These are phyloP conservation scores for Forsythia viridissima DNA, from an alignment of 257 asterid genomes.

Conservation along the genomic window DNA sequence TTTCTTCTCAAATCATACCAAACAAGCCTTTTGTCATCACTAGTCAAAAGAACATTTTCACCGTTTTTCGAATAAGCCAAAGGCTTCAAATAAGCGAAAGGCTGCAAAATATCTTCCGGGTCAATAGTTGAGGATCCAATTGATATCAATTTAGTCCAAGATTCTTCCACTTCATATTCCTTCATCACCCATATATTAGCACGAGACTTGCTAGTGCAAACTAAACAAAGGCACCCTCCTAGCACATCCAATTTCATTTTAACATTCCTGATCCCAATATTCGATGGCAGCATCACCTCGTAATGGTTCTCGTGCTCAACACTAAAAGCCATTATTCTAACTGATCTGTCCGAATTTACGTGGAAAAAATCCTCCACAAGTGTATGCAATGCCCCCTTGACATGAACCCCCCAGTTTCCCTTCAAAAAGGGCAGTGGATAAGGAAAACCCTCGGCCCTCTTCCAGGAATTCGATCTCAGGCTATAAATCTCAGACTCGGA, in stretches of 20 bases:
- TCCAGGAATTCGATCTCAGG: conserved; percentile 50
- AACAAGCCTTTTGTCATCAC: conserved; percentile 39
- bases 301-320: conserved; percentile 37
- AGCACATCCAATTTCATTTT: conserved; percentile 33
- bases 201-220: conserved; percentile 18
- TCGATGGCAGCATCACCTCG: conserved; percentile 32
- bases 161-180: conserved; percentile 36
- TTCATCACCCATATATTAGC: conserved; percentile 40
- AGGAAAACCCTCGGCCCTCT: conserved; percentile 33
- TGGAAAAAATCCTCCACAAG: conserved; percentile 22
- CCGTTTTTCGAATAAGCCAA: conserved; percentile 30
- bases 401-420: conserved; percentile 46
- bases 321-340: conserved; percentile 39
- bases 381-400: conserved; percentile 47
- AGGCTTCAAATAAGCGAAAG: conserved; percentile 25
- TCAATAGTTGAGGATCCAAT: conserved; percentile 28
- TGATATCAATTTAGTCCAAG: conserved; percentile 37
- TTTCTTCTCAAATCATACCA: conserved; percentile 35
- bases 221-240: conserved; percentile 27
- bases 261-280: conserved; percentile 5
- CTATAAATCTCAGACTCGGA: conserved; percentile 43
- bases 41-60: conserved; percentile 28
- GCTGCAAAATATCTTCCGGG: neutral
- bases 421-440: conserved; percentile 43
- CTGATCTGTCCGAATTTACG: neutral